Evolutionary conservation across 495 filamentous ascomycete species (phyloP).

Genomic region (Penicillium fimorum): DNA sequence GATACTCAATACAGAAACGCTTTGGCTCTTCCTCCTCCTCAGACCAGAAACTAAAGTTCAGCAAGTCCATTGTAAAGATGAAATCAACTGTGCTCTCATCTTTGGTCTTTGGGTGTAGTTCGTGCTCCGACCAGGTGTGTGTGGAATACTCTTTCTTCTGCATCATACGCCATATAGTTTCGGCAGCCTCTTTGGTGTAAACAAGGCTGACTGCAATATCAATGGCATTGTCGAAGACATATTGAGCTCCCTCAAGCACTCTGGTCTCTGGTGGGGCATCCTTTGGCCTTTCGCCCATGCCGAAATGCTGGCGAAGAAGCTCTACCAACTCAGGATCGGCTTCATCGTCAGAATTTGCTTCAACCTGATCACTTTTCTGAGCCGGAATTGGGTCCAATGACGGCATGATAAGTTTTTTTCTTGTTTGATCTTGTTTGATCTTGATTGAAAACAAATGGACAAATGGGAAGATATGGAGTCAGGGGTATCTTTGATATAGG

Average conservation of each 20-base stretch:
- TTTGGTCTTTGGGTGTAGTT: slow-evolving; percentile 81
- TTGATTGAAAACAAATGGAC: neutral
- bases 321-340: slow-evolving; percentile 83
- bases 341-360: slow-evolving; percentile 72
- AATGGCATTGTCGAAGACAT: slow-evolving; percentile 88
- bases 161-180: slow-evolving; percentile 75
- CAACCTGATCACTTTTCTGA: slow-evolving; percentile 13
- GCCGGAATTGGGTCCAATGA: slow-evolving; percentile 22
- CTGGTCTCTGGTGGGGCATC: slow-evolving; percentile 63
- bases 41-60: slow-evolving; percentile 98
- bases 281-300: slow-evolving; percentile 52
- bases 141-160: slow-evolving; percentile 79
- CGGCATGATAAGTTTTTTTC: slow-evolving; percentile 25
- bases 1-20: slow-evolving; percentile 77
- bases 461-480: neutral
- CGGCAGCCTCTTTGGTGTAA: slow-evolving; percentile 76
- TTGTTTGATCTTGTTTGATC: neutral
- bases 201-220: slow-evolving; percentile 83
- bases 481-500: slow-evolving; percentile 9
- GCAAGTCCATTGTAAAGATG: slow-evolving; percentile 92
- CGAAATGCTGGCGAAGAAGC: slow-evolving; percentile 79
- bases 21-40: slow-evolving; percentile 56
- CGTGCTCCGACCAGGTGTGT: slow-evolving; percentile 80
- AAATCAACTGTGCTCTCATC: slow-evolving; percentile 80
- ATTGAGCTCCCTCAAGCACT: slow-evolving; percentile 79